Evolutionary conservation across 768 basidiomycete species (phyloP), one percentile per base, ranked within the genome.

Genomic region (Suillus fuscotomentosus): DNA sequence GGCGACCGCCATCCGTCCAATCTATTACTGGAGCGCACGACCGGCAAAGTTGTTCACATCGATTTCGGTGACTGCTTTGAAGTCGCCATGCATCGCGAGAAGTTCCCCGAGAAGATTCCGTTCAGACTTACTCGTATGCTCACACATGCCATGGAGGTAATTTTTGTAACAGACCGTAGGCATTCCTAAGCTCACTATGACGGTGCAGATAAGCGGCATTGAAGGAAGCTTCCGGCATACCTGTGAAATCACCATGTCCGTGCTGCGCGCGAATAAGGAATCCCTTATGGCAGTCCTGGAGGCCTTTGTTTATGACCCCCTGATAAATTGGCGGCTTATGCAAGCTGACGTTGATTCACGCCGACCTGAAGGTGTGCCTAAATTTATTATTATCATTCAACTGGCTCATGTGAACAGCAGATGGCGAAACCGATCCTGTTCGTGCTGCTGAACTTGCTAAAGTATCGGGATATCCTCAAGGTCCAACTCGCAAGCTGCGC

Each of bases 1-100:
- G 97, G 97, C n/a, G 97, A 99, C 77, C 89, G 97, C 15, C 97
- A 99, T 74, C 97, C 97, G 38, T 95, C 94, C 67, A 99, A 99
- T 80, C 73, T 99, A 55, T 83, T 99, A 70, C 84, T 99, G 31
- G 94, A 95, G 74, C 89, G 95, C 66, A 88, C 87, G 66, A 94
- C 92, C 2, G 97, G 97, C 41, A 94, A 96, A 76, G 90, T 99
- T 41, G 94, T 99, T 43, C 97, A 99, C 72, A 97, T 95, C 67
- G 95, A 96, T 74, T 96, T 94, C 68, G 97, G 97, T 60, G 97
- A 99, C 74, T 99, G 97, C 73, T 99, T 98, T 77, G 96, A 99
- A 77, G 90, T 97, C 50, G 95, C 96, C 22, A 97, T 97, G 92
- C 91, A 93, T 70, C 91, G 95, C 71, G 95, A 97, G 77, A 99